A percentile compares a stretch with the other conserved stretches of the same genome.
Evolutionary conservation across 495 filamentous ascomycete genomes (phyloP).

Genomic region (Annulohypoxylon bovei): DNA sequence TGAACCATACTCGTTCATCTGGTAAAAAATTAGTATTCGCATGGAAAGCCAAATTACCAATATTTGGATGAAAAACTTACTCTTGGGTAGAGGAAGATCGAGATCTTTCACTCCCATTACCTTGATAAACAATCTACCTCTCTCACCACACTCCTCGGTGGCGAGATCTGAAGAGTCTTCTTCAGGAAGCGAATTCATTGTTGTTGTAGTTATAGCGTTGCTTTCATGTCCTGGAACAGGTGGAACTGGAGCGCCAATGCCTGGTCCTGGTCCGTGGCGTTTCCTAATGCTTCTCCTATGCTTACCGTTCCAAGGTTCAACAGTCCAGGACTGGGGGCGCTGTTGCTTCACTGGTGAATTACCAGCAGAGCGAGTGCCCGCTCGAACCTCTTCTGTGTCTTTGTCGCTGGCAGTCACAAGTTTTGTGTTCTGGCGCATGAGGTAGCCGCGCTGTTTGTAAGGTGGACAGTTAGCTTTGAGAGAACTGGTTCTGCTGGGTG

Average conservation of each 20-base stretch:
- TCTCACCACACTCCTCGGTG: constrained; percentile 81
- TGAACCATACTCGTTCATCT: constrained; percentile 93
- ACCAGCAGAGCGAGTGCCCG: constrained; percentile 69
- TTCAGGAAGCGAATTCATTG: constrained; percentile 67
- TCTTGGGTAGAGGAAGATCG: constrained; percentile 87
- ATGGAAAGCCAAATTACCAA: neutral
- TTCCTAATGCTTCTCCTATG: constrained; percentile 74
- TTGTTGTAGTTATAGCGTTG: constrained; percentile 67
- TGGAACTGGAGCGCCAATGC: constrained; percentile 69
- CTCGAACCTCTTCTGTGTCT: constrained; percentile 60
- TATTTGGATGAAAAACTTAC: constrained; percentile 61
- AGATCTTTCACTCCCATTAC: constrained; percentile 96
- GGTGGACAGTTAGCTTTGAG: constrained; percentile 66
- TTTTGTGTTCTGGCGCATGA: constrained; percentile 99
- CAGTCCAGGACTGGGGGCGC: constrained; percentile 88
- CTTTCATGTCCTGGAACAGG: constrained; percentile 91
- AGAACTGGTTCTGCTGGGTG: constrained; percentile 10
- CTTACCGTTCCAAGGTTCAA: constrained; percentile 93
- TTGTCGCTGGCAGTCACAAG: constrained; percentile 87
- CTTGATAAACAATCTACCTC: constrained; percentile 96
- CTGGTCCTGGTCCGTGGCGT: constrained; percentile 49
- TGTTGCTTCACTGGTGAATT: constrained; percentile 74
- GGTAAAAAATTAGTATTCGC: constrained; percentile 43
- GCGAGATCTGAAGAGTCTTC: constrained; percentile 62
- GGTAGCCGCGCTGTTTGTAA: constrained; percentile 87